These are phyloP conservation scores for Tolypocladium cylindrosporum DNA, from an alignment of 2,329 filamentous ascomycete genomes.

Conservation along the genomic window DNA sequence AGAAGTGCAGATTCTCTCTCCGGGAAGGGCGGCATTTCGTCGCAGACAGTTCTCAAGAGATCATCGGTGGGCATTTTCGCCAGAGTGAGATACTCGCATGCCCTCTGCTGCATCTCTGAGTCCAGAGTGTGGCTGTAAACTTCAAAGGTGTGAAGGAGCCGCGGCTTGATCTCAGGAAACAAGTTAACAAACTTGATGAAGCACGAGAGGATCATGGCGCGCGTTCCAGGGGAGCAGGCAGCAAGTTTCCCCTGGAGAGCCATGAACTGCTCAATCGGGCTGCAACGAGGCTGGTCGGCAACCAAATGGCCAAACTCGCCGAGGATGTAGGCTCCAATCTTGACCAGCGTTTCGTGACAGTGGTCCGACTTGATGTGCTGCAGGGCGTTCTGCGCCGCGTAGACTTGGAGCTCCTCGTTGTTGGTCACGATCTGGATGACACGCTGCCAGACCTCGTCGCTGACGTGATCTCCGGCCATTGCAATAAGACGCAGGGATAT, in stretches of 20 bases:
- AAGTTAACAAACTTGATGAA: constrained; percentile 98
- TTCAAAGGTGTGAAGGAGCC: constrained; percentile 81
- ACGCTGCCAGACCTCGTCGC: constrained; percentile 97
- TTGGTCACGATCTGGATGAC: constrained; percentile 99
- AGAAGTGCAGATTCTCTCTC: constrained; percentile 87
- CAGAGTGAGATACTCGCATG: constrained; percentile 86
- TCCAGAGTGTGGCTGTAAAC: constrained; percentile 92
- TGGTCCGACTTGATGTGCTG: constrained; percentile 87
- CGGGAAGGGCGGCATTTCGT: constrained; percentile 98
- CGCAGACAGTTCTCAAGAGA: constrained; percentile 83
- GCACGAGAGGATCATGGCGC: constrained; percentile 87
- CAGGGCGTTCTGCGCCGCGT: constrained; percentile 86
- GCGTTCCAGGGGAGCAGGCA: constrained; percentile 77
- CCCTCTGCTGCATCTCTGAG: constrained; percentile 89
- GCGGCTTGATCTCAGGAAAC: constrained; percentile 96
- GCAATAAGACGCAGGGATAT: constrained; percentile 90
- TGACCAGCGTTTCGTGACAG: constrained; percentile 94
- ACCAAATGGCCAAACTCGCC: constrained; percentile 97
- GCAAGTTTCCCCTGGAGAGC: constrained; percentile 85
- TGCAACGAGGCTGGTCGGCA: constrained; percentile 83
- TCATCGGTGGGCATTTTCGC: constrained; percentile 83
- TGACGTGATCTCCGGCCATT: constrained; percentile 96
- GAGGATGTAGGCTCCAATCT: constrained; percentile 92
- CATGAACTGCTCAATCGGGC: constrained; percentile 94
- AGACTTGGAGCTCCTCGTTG: constrained; percentile 95